phyloP scores from a whole-genome alignment of 768 basidiomycete genomes.

The Russula vinacea region DNA sequence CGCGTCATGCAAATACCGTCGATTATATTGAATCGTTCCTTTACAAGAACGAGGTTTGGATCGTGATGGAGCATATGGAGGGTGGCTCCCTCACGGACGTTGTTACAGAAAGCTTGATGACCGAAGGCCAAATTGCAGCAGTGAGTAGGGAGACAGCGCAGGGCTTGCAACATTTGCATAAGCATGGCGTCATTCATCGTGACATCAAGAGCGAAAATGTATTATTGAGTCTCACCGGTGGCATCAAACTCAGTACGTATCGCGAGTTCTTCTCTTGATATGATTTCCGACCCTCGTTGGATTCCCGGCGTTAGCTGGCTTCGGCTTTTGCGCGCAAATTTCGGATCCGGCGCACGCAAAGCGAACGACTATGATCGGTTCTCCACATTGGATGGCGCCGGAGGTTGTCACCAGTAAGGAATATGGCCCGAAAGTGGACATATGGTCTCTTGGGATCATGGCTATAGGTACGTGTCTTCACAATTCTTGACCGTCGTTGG shows the following conservation, averaged over 20 bases:
- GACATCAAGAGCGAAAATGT: slow-evolving; percentile 99
- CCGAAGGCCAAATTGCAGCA: slow-evolving; percentile 97
- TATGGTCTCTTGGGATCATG: slow-evolving; percentile 96
- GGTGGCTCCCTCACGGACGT: slow-evolving; percentile 93
- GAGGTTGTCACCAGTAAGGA: slow-evolving; percentile 97
- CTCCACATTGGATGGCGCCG: slow-evolving; percentile 99
- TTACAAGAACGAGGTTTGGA: slow-evolving; percentile 97
- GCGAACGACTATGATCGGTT: slow-evolving; percentile 96
- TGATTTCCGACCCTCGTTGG: background rate
- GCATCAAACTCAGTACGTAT: slow-evolving; percentile 94
- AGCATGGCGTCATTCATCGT: slow-evolving; percentile 96
- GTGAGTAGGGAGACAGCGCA: slow-evolving; percentile 91
- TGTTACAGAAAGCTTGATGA: slow-evolving; percentile 94
- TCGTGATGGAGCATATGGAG: slow-evolving; percentile 99
- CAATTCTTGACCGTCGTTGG: slow-evolving; percentile 17
- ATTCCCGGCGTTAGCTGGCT: slow-evolving; percentile 61
- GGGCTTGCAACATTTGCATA: slow-evolving; percentile 90
- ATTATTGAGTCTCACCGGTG: slow-evolving; percentile 84
- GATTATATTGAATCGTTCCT: slow-evolving; percentile 99
- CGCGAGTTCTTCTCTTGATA: background rate
- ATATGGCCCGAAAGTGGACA: slow-evolving; percentile 97
- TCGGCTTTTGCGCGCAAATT: slow-evolving; percentile 97
- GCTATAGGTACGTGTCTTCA: slow-evolving; percentile 64
- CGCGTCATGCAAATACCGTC: slow-evolving; percentile 97
- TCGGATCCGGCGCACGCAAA: slow-evolving; percentile 80